Evolutionary conservation across 2,329 filamentous ascomycete species (phyloP).

Genomic region (Camillea tinctor): DNA sequence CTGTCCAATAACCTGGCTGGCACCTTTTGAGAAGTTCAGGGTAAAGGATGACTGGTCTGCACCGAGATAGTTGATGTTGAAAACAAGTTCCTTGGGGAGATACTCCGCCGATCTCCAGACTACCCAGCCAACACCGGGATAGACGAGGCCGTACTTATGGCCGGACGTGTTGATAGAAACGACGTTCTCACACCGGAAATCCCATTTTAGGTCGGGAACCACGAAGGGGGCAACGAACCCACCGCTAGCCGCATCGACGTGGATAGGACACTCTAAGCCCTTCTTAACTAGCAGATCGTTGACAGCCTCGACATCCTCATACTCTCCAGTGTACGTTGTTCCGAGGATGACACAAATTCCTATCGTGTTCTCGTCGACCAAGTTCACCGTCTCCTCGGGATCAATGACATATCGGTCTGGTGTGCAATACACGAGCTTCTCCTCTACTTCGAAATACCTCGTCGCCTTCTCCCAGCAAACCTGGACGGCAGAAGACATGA

Average conservation of each 20-base stretch:
- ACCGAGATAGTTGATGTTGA: slow-evolving; percentile 99
- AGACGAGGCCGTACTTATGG: slow-evolving; percentile 69
- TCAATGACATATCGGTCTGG: slow-evolving; percentile 63
- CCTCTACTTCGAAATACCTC: slow-evolving; percentile 89
- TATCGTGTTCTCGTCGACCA: slow-evolving; percentile 72
- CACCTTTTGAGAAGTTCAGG: slow-evolving; percentile 95
- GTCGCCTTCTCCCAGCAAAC: slow-evolving; percentile 96
- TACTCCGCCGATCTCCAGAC: slow-evolving; percentile 83
- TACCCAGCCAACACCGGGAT: slow-evolving; percentile 92
- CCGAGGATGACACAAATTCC: slow-evolving; percentile 91
- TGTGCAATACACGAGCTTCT: slow-evolving; percentile 72
- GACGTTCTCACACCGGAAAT: slow-evolving; percentile 85
- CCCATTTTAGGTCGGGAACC: slow-evolving; percentile 80
- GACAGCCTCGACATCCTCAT: slow-evolving; percentile 89
- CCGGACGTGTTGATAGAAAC: slow-evolving; percentile 93
- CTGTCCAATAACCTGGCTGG: slow-evolving; percentile 91
- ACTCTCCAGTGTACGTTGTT: slow-evolving; percentile 93
- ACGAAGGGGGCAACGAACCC: slow-evolving; percentile 94
- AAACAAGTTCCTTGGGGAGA: slow-evolving; percentile 87
- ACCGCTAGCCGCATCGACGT: slow-evolving; percentile 89
- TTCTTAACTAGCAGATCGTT: slow-evolving; percentile 81
- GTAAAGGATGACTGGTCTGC: slow-evolving; percentile 95
- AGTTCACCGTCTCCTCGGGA: slow-evolving; percentile 57
- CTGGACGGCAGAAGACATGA: slow-evolving; percentile 96
- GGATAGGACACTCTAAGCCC: slow-evolving; percentile 78